Base-by-base conservation (phyloP, 441 rosid species). In the Mallotus japonicus region DNA sequence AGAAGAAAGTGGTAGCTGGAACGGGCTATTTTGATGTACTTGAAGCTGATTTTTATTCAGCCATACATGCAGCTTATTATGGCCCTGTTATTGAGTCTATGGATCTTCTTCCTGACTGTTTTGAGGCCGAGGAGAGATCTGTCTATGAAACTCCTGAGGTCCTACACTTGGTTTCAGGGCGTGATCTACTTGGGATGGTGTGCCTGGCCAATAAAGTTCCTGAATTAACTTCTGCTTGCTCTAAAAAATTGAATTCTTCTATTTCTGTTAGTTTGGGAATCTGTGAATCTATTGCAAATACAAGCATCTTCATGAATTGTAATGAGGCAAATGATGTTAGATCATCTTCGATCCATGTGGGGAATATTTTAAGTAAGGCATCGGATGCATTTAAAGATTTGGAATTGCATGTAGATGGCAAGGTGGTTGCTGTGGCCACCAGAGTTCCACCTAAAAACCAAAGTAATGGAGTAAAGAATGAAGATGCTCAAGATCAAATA, bases 41-140 rank as follows among this genome's bases (percentile, higher is more conserved):
- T 16, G 97, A 95, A 86, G 90, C 89, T 65, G 89, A 95, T 78
- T 92, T 95, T 69, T 87, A 92, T 78, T 90, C 97, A 34, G 97
- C 99, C 24, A 67, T 95, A 49, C 88, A 84, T 57, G 81, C 87
- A 0, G 97, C 97, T 24, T 95, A 86, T 70, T 92, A 89, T 58
- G 99, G 99, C 16, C 99, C 97, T 76, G 79, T 71, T 14, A 83
- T 92, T 22, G 94, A 90, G 60, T 90, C 91, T 47, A 75, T 87
- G 82, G 92, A 92, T 77, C 86, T 87, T 79, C 97, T 95, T 80
- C 99, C 99, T 4, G 90, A 87, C 73, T 76, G 92, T 72, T 95
- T 95, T 76, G 97, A 95, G 88, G 99, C 97, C 2, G 97, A 95
- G 87, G 99, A 92, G 75, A 88, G 99, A 78, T 95, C 99, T 79